Evolutionary conservation across 345 rosid genomes (phyloP), one percentile per base, ranked within the genome.

Genomic region (Ceriops tagal): DNA sequence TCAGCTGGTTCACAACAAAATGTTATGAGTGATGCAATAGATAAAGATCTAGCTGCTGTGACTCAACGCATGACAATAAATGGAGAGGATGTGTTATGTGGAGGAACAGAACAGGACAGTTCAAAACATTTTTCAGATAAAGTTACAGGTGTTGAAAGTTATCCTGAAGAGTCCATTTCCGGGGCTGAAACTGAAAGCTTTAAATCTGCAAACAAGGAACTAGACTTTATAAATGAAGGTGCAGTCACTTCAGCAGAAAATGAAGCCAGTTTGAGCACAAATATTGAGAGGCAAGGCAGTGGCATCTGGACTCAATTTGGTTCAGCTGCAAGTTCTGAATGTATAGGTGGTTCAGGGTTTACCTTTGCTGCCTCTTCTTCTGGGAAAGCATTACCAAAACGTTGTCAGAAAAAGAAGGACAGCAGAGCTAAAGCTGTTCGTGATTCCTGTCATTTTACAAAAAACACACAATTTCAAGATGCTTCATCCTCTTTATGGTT

Each of bases 141-240:
- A 63, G 69, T 59, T 66, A 71, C 34, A 75, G 72, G 77, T 68
- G 58, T 64, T 69, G 90, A 84, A 72, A 83, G 67, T 62, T 69
- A 79, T 59, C 77, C 56, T 35, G 89, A 83, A 28, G 90, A 80
- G 28, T 81, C 83, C 64, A 31, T 82, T 63, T 87, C 96, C 24
- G 92, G 84, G 69, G 83, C 85, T 73, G 98, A 92, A 73, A 85
- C 97, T 47, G 97, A 92, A 81, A 92, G 99, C 85, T 90, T 86
- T 77, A 86, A 83, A 78, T 82, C 98, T 46, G 98, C 91, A 67
- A 80, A 83, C 32, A 98, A 95, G 80, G 98, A 88, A 79, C 85
- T 89, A 73, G 90, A 87, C 62, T 73, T 75, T 52, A 75, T 74
- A 57, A 79, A 58, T 71, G 96, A 88, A 72, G 70, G 76, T 62